phyloP scores from a whole-genome alignment of 176 grass and related monocot genomes.

The Triticum aestivum region DNA sequence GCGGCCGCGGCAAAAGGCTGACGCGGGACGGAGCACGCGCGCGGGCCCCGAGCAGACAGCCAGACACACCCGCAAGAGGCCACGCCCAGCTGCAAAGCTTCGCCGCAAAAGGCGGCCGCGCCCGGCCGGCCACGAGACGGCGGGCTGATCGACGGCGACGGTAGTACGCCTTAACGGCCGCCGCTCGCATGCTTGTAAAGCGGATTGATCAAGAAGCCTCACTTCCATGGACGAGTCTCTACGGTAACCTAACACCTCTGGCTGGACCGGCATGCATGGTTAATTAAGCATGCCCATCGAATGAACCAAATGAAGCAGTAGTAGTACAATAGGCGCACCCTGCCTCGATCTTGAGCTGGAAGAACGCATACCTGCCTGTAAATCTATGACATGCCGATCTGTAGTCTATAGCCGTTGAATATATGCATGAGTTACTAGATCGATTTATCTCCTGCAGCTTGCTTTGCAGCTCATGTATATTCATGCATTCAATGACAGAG shows the following conservation, averaged over 20 bases:
- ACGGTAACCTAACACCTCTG: neutral
- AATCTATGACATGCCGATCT: neutral
- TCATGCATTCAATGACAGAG: conserved; percentile 1
- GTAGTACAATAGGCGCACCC: neutral
- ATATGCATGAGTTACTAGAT: neutral
- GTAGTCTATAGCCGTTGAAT: neutral
- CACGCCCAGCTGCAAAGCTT: conserved; percentile 1
- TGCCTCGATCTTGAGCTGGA: too few relatives aligned
- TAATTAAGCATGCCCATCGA: too few relatives aligned
- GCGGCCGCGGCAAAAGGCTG: conserved; percentile 47
- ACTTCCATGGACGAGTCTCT: neutral
- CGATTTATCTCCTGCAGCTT: neutral
- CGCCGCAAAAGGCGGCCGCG: neutral
- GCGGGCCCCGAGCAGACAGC: neutral
- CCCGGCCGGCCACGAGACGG: neutral
- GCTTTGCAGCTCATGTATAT: neutral
- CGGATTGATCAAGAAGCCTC: neutral
- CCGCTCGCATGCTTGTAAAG: neutral
- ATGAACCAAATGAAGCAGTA: too few relatives aligned
- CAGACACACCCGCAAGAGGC: neutral
- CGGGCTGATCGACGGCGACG: neutral
- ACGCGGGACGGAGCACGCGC: conserved; percentile 32
- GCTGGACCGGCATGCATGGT: neutral
- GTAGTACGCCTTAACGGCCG: neutral
- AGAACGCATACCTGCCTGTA: neutral